Conservation (phyloP, 2,329 filamentous ascomycete species). For the Colletotrichum liriopes region DNA sequence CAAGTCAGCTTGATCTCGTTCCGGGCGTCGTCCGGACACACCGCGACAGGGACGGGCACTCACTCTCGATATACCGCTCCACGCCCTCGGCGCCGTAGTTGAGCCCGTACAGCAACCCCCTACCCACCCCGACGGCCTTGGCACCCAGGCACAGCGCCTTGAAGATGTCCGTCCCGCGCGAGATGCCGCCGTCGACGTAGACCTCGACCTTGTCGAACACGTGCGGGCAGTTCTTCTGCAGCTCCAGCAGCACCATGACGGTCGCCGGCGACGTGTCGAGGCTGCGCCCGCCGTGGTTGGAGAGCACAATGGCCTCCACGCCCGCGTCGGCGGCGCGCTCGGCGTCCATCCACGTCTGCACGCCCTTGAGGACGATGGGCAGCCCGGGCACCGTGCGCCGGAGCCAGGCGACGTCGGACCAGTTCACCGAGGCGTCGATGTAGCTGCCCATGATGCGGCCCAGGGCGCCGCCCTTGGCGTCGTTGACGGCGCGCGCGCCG, state of each 20-base stretch:
- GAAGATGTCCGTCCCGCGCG: conserved; percentile 77
- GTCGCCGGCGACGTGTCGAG: conserved; percentile 67
- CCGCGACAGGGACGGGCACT: conserved; percentile 49
- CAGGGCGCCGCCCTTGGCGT: conserved; percentile 68
- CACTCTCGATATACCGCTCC: conserved; percentile 67
- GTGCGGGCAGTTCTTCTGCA: conserved; percentile 73
- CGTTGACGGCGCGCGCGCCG: conserved; percentile 65
- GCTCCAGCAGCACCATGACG: conserved; percentile 73
- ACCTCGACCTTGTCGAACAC: conserved; percentile 74
- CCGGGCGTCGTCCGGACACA: too few relatives aligned
- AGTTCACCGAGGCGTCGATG: conserved; percentile 71
- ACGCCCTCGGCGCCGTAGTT: conserved; percentile 74
- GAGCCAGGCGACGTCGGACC: conserved; percentile 78
- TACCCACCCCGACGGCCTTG: conserved; percentile 74
- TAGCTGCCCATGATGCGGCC: conserved; percentile 70
- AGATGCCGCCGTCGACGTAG: conserved; percentile 76
- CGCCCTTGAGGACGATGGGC: conserved; percentile 77
- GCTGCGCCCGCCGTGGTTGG: conserved; percentile 78
- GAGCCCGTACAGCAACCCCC: conserved; percentile 72
- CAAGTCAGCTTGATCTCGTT: not conserved
- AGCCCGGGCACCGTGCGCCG: conserved; percentile 69
- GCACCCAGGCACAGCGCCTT: conserved; percentile 78
- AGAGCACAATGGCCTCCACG: conserved; percentile 78
- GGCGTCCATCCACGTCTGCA: conserved; percentile 78
- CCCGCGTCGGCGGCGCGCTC: conserved; percentile 71